These are phyloP conservation scores for Amylostereum chailletii DNA, from an alignment of 1,284 basidiomycete genomes.

Conservation along the genomic window DNA sequence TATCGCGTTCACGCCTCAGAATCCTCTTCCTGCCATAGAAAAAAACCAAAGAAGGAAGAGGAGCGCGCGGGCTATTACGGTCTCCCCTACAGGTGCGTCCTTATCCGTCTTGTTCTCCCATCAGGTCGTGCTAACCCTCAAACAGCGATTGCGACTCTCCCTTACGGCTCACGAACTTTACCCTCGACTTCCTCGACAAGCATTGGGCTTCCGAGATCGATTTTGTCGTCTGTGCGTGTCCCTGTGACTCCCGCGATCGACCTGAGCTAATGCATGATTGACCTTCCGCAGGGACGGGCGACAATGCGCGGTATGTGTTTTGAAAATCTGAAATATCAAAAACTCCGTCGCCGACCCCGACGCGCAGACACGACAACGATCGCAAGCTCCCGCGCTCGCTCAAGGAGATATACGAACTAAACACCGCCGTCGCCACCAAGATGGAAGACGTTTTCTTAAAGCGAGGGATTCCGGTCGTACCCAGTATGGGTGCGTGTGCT, in stretches of 20 bases:
- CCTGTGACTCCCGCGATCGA: neutral
- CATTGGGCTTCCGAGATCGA: conserved; percentile 82
- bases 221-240: conserved; percentile 70
- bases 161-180: conserved; percentile 67
- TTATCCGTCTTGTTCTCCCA: conserved; percentile 1
- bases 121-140: neutral
- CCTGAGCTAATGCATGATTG: conserved; percentile 2
- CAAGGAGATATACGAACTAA: conserved; percentile 74
- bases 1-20: conserved; percentile 42
- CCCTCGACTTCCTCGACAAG: conserved; percentile 73
- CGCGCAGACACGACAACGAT: conserved; percentile 80
- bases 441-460: conserved; percentile 66
- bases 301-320: conserved; percentile 68
- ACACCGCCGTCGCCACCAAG: conserved; percentile 57
- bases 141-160: conserved; percentile 83
- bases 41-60: conserved; percentile 49
- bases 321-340: too few species aligned
- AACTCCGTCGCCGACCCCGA: neutral
- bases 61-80: conserved; percentile 48
- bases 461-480: conserved; percentile 75
- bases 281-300: conserved; percentile 73
- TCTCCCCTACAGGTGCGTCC: conserved; percentile 48
- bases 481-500: conserved; percentile 59
- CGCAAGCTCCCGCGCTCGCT: conserved; percentile 71
- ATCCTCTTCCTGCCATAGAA: conserved; percentile 56